phyloP scores from a whole-genome alignment of 345 rosid species.

The Iberis pinnata region DNA sequence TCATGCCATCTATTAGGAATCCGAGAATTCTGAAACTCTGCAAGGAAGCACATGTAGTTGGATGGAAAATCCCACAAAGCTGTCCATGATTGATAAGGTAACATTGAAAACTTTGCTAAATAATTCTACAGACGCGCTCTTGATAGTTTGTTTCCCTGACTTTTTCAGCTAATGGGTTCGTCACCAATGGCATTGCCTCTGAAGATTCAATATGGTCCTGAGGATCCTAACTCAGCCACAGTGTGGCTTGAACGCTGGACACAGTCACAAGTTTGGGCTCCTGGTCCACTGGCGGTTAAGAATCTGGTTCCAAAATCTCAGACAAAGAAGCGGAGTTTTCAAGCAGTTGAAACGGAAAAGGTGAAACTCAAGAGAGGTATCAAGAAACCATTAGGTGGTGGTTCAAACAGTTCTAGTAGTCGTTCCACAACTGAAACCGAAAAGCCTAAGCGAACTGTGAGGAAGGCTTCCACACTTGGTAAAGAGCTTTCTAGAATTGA shows the following conservation, averaged over 20 bases:
- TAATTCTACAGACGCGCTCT: not conserved
- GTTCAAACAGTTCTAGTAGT: constrained; percentile 28
- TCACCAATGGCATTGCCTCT: constrained; percentile 40
- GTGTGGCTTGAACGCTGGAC: constrained; percentile 83
- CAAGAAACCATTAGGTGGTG: constrained; percentile 36
- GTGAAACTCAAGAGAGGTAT: constrained; percentile 41
- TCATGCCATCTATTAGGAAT: constrained; percentile 35
- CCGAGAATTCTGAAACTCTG: constrained; percentile 26
- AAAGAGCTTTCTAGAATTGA: constrained; percentile 42
- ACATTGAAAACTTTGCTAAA: not conserved
- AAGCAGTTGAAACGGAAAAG: constrained; percentile 33
- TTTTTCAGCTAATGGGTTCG: constrained; percentile 53
- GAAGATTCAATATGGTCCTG: constrained; percentile 41
- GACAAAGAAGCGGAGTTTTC: constrained; percentile 33
- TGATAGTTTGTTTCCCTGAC: constrained; percentile 22
- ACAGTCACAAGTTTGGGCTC: constrained; percentile 45
- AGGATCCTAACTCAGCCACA: constrained; percentile 52
- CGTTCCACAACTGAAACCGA: constrained; percentile 34
- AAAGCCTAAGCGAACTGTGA: constrained; percentile 41
- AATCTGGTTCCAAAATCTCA: constrained; percentile 28
- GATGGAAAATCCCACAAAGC: constrained; percentile 37
- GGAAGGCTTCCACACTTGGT: constrained; percentile 43
- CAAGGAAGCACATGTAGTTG: constrained; percentile 24
- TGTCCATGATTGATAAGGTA: constrained; percentile 55
- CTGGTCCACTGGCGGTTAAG: constrained; percentile 35